Evolutionary conservation across 345 rosid species (phyloP).

Genomic region (Eucalyptus pumila): DNA sequence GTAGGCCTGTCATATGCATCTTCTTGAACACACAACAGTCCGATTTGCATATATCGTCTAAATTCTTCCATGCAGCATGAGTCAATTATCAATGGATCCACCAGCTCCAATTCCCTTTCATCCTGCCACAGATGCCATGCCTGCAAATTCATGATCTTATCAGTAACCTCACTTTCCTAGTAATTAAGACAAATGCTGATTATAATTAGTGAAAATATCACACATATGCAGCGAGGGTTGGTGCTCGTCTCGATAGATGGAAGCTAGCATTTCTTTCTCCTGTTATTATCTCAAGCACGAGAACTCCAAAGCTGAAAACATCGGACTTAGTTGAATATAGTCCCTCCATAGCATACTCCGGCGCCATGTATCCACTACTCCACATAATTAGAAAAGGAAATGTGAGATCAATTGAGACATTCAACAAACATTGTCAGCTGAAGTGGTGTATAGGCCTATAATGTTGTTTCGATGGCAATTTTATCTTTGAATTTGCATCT

Average conservation of each 20-base stretch:
- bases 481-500: background rate
- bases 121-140: slow-evolving; percentile 52
- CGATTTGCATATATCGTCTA: slow-evolving; percentile 39
- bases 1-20: slow-evolving; percentile 42
- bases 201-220: background rate
- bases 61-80: slow-evolving; percentile 24
- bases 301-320: slow-evolving; percentile 47
- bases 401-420: background rate
- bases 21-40: slow-evolving; percentile 5
- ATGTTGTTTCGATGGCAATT: background rate
- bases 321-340: slow-evolving; percentile 41
- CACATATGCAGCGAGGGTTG: slow-evolving; percentile 28
- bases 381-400: slow-evolving; percentile 32
- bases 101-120: slow-evolving; percentile 20
- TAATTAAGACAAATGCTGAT: background rate
- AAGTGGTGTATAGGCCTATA: background rate
- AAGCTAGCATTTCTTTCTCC: slow-evolving; percentile 23
- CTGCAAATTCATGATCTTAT: slow-evolving; percentile 2
- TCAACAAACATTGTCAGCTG: background rate
- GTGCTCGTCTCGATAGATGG: background rate
- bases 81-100: slow-evolving; percentile 24
- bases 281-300: slow-evolving; percentile 44
- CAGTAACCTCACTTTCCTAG: background rate
- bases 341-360: slow-evolving; percentile 32
- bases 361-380: slow-evolving; percentile 11